These are phyloP conservation scores for Candida maris DNA, from an alignment of 805 yeast genomes.

Conservation along the genomic window DNA sequence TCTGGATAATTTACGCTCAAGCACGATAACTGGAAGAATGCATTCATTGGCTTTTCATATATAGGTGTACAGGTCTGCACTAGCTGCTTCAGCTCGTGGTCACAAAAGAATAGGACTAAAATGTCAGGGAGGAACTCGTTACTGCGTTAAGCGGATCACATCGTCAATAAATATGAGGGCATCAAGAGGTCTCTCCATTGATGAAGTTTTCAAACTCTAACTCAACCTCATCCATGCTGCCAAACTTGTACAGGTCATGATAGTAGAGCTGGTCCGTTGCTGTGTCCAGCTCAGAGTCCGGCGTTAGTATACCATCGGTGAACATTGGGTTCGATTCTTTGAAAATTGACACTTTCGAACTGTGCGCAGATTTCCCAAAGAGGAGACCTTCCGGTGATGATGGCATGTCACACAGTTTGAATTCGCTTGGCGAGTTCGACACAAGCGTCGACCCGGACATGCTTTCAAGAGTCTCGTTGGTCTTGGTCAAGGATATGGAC, in stretches of 20 bases:
- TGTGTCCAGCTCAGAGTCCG: constrained; percentile 9
- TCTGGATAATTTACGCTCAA: too few species aligned
- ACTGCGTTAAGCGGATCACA: constrained; percentile 6
- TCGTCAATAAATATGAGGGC: constrained; percentile 6
- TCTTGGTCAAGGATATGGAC: constrained; percentile 23
- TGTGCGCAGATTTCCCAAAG: background rate
- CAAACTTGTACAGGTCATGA: constrained; percentile 24
- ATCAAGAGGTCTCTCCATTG: constrained; percentile 22
- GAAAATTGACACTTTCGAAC: constrained; percentile 9
- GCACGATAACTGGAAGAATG: too few species aligned
- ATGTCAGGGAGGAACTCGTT: constrained; percentile 1
- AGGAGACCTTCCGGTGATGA: constrained; percentile 13
- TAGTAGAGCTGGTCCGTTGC: constrained; percentile 12
- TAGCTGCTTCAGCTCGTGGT: background rate
- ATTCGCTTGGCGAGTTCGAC: constrained; percentile 18
- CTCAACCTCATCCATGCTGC: constrained; percentile 22
- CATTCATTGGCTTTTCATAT: too few species aligned
- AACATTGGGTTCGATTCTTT: constrained; percentile 14
- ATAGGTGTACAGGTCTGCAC: too few species aligned
- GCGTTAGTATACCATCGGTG: constrained; percentile 1
- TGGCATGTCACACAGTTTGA: constrained; percentile 18
- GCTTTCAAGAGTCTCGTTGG: constrained; percentile 29
- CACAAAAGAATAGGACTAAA: background rate
- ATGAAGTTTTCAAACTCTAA: constrained; percentile 29
- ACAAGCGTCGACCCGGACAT: constrained; percentile 20